Base-by-base conservation (phyloP, 176 grass and related monocot genomes). In the Elymus sibiricus region DNA sequence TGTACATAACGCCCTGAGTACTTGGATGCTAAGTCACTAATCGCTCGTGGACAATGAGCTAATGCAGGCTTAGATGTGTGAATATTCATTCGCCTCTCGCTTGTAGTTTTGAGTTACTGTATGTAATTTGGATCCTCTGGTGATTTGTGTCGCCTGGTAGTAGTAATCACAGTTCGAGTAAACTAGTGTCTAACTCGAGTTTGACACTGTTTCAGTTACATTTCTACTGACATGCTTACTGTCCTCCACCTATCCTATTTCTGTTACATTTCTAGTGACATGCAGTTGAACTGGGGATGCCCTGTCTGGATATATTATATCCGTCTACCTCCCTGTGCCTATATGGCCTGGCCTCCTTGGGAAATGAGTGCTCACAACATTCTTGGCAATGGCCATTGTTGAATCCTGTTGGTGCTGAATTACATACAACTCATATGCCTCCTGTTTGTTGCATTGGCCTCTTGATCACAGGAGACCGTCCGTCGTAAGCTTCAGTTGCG, bases 1-100 rank as follows among this genome's bases (percentile, higher is more conserved):
- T 90, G 83, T 86, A 78, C 78, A 78, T 82, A 76, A 47, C 58
- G 38, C 40, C 40, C 39, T 1, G 0, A 79, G 78, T 40, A 38
- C 49, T 70, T 77, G 37, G 37, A 61, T 5, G 15, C 38, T 26
- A 60, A 55, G n/a, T n/a, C n/a, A n/a, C n/a, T 75, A n/a, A n/a
- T n/a, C 19, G n/a, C 11, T 42, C 2, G 58, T 69, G 34, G 25
- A 28, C 37, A 37, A 47, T 78, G 25, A 70, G 46, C 61, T 58
- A 78, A 70, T 62, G 49, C 12, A 7, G 44, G 34, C 42, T 34
- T 51, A 70, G 38, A 63, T 10, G 24, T 58, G 76, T 55, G 58
- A 74, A 65, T 80, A n/a, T 85, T 80, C 9, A n/a, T n/a, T n/a
- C n/a, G 29, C 3, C 39, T 26, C 4, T 5, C 74, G 55, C 42